phyloP scores from a whole-genome alignment of 306 rosid genomes.

The Vicia faba region DNA sequence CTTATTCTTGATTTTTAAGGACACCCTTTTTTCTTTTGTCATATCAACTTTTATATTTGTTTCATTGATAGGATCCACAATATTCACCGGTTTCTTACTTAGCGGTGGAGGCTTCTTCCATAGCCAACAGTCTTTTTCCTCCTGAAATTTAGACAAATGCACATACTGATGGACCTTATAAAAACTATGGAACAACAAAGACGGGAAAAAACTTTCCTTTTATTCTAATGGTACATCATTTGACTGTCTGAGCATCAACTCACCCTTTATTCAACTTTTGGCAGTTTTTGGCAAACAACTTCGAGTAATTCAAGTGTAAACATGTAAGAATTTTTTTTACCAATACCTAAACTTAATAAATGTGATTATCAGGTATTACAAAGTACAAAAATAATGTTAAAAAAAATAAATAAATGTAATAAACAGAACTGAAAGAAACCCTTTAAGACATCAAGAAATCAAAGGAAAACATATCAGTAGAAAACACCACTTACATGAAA shows the following conservation, averaged over 20 bases:
- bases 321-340: too few relatives aligned
- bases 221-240: too few relatives aligned
- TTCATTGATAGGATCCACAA: not conserved
- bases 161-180: constrained; percentile 35
- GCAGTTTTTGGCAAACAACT: too few relatives aligned
- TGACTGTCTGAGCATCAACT: too few relatives aligned
- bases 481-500: constrained; percentile 53
- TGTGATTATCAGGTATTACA: not conserved
- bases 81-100: constrained; percentile 38
- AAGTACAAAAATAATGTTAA: not conserved
- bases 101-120: constrained; percentile 68
- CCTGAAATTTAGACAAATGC: too few relatives aligned
- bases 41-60: too few relatives aligned
- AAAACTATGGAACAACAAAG: not conserved
- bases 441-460: not conserved
- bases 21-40: too few relatives aligned
- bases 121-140: too few relatives aligned
- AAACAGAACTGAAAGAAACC: not conserved
- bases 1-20: too few relatives aligned
- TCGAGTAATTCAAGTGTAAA: too few relatives aligned
- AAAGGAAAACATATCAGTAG: not conserved
- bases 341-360: not conserved
- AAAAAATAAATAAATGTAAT: not conserved
- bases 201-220: not conserved
- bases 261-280: too few relatives aligned